Conservation (phyloP, 73 alveolate genomes). For the Tetrahymena thermophila region DNA sequence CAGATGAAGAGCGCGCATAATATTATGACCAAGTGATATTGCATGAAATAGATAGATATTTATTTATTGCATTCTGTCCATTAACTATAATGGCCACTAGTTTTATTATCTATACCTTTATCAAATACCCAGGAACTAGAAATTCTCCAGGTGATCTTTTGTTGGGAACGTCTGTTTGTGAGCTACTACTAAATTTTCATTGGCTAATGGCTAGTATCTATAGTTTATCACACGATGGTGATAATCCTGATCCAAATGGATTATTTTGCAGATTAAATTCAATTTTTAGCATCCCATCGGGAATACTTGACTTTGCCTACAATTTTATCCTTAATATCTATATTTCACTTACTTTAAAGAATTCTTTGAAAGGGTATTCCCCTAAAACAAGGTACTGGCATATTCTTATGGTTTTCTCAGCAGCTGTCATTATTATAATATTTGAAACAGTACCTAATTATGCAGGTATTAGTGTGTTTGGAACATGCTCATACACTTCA, state of each 20-base stretch:
- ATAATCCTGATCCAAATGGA: background rate
- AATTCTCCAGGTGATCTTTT: background rate
- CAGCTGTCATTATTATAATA: background rate
- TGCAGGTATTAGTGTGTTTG: background rate
- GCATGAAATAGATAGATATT: background rate
- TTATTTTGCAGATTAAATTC: background rate
- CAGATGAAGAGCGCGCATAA: background rate
- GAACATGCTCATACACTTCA: background rate
- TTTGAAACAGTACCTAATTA: background rate
- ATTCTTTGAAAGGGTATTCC: background rate
- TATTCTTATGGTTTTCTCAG: background rate
- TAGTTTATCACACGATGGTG: background rate
- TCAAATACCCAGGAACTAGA: background rate
- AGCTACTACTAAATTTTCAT: background rate
- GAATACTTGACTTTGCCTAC: background rate
- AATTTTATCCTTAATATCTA: background rate
- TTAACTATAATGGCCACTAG: background rate
- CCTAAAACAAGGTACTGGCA: background rate
- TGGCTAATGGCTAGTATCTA: background rate
- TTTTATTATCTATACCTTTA: background rate
- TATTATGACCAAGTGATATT: background rate
- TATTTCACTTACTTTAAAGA: background rate
- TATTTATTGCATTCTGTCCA: background rate
- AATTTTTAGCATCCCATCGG: background rate
- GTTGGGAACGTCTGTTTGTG: background rate